These are phyloP conservation scores for Symbiodinium natans DNA, from an alignment of 73 alveolate species.

Conservation along the genomic window DNA sequence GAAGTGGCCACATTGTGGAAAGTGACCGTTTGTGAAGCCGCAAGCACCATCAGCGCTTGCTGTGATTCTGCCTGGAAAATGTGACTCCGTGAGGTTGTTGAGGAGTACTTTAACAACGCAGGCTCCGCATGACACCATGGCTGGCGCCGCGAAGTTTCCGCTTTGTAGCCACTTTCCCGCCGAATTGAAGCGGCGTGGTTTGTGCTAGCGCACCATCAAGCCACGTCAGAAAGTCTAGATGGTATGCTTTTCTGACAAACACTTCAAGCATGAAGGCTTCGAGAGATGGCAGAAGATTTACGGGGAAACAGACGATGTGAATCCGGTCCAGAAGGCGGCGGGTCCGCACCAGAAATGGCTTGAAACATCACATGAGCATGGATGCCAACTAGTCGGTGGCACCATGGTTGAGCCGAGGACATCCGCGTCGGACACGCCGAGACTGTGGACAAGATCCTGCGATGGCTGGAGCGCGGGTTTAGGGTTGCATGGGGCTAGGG, in stretches of 20 bases:
- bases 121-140: background rate
- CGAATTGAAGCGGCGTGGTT: background rate
- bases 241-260: too few relatives aligned
- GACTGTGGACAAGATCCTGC: constrained; percentile 91
- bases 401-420: too few relatives aligned
- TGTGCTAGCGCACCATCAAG: too few relatives aligned
- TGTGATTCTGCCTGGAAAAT: too few relatives aligned
- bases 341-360: too few relatives aligned
- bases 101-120: constrained; percentile 87
- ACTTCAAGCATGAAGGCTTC: constrained; percentile 25
- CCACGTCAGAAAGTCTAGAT: too few relatives aligned
- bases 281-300: constrained; percentile 93
- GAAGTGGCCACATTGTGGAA: too few relatives aligned
- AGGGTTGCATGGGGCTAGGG: background rate
- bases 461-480: constrained; percentile 75
- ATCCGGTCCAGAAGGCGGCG: constrained; percentile 68
- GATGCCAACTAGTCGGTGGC: too few relatives aligned
- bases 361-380: too few relatives aligned
- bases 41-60: too few relatives aligned
- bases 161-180: background rate
- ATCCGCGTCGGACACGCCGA: constrained; percentile 90
- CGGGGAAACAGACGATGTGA: constrained; percentile 76
- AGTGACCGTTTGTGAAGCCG: too few relatives aligned
- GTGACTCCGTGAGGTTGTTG: constrained; percentile 86
- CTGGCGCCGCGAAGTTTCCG: background rate